These are phyloP conservation scores for Saccharomycopsis babjevae DNA, from an alignment of 805 yeast species.

Conservation along the genomic window DNA sequence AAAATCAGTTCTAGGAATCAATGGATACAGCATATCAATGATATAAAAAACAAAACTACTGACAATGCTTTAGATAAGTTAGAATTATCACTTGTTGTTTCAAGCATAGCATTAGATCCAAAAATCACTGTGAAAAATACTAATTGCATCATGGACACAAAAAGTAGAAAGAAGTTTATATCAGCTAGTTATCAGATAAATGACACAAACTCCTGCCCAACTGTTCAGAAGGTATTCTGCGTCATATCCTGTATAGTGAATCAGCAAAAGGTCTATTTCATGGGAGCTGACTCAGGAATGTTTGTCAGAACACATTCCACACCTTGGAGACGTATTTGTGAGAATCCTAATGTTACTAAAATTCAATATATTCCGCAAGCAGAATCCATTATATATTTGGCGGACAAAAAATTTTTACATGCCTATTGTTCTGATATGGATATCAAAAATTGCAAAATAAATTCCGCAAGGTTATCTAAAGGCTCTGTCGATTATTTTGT, in stretches of 20 bases:
- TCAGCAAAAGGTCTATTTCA: constrained; percentile 2
- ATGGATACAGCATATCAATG: constrained; percentile 10
- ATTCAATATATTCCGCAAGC: constrained; percentile 13
- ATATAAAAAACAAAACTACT: neutral
- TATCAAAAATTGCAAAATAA: neutral
- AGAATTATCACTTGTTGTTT: neutral
- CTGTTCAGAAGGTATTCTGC: neutral
- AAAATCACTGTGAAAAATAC: neutral
- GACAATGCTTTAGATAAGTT: neutral
- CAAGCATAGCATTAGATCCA: neutral
- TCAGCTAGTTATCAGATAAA: neutral
- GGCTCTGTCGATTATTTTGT: constrained; percentile 12
- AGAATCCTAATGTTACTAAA: constrained; percentile 3
- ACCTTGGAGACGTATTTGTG: constrained; percentile 10
- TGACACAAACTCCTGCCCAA: neutral
- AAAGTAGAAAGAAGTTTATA: neutral
- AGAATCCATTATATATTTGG: constrained; percentile 1
- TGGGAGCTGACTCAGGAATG: constrained; percentile 9
- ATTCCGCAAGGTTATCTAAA: constrained; percentile 10
- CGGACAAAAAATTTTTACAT: constrained; percentile 15
- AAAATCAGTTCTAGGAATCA: constrained; percentile 1
- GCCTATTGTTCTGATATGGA: constrained; percentile 3
- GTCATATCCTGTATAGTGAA: neutral
- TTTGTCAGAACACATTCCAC: constrained; percentile 4
- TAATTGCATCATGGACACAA: neutral